Base-by-base conservation (phyloP, 192 early-diverging fungal genomes). In the Umbelopsis sp. region DNA sequence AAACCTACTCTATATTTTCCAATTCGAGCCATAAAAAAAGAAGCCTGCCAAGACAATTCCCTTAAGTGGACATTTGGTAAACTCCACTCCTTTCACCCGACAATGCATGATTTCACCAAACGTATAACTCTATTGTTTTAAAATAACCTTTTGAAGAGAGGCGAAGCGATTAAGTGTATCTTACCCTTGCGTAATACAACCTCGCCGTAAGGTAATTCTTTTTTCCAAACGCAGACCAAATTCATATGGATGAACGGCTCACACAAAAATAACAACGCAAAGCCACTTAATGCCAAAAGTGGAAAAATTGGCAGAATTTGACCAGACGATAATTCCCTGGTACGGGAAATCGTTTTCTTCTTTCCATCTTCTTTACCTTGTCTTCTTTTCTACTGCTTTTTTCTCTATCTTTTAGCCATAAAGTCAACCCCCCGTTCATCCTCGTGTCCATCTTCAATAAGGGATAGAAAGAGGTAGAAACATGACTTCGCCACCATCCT, bases 281-380 rank as follows among this genome's bases (percentile, higher is more conserved):
- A 62, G 56, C 56, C 56, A 34, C 56, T 62, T 62, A 62, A 62
- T 62, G 56, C 56, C 56, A 62, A 62, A 62, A 36, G 31, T 32
- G 56, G 56, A 29, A 62, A 62, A 62, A 62, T 62, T 62, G 56
- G 56, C 56, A 62, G 56, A 62, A 62, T 62, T 62, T 62, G 56
- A 62, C 29, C 56, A 32, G 24, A 62, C 16, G 56, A 34, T 34
- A 26, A 62, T 62, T 62, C 56, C 56, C 56, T 62, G 56, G 56
- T 62, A 62, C 56, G 56, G 56, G 56, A 62, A 62, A 62, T 62
- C 29, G 56, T 62, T 62, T 62, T 62, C 56, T 29, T 26, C 20
- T 34, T 62, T 32, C 31, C 56, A 17, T 62, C 31, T 34, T 29
- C 26, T 11, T 34, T 11, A 32, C 22, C 5, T 12, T 29, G 14